Evolutionary conservation across 257 asterid genomes (phyloP).

Genomic region (Nicotiana undulata): DNA sequence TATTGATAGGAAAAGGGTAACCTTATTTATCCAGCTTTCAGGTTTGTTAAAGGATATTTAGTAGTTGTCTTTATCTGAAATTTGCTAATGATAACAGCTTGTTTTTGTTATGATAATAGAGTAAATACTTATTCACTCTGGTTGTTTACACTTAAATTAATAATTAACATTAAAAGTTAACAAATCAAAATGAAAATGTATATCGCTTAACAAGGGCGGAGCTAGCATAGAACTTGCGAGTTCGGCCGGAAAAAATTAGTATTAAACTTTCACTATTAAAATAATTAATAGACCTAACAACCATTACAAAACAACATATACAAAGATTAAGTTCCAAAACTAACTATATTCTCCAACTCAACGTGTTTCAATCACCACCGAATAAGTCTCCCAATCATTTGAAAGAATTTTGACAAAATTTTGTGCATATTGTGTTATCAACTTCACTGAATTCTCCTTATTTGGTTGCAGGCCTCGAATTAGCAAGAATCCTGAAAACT

Average conservation of each 20-base stretch:
- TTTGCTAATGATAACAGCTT: neutral
- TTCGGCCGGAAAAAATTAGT: neutral
- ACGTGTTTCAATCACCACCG: neutral
- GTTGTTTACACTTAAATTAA: too few relatives aligned
- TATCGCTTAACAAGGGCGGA: too few relatives aligned
- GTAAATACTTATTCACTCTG: neutral
- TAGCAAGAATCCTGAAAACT: constrained; percentile 34
- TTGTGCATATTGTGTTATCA: neutral
- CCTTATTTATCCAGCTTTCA: neutral
- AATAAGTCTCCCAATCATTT: neutral
- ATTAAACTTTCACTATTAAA: neutral
- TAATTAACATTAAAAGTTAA: too few relatives aligned
- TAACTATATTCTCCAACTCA: neutral
- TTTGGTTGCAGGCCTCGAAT: constrained; percentile 6
- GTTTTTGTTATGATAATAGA: neutral
- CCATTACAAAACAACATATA: neutral
- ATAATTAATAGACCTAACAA: neutral
- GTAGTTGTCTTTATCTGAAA: neutral
- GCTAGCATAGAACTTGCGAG: too few relatives aligned
- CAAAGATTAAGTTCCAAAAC: neutral
- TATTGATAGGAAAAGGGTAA: neutral
- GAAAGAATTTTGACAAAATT: neutral
- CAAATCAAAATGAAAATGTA: too few relatives aligned
- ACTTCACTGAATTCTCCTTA: constrained; percentile 5
- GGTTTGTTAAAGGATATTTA: neutral